phyloP scores from a whole-genome alignment of 495 filamentous ascomycete genomes.

The Penicillium dipodomyicola region DNA sequence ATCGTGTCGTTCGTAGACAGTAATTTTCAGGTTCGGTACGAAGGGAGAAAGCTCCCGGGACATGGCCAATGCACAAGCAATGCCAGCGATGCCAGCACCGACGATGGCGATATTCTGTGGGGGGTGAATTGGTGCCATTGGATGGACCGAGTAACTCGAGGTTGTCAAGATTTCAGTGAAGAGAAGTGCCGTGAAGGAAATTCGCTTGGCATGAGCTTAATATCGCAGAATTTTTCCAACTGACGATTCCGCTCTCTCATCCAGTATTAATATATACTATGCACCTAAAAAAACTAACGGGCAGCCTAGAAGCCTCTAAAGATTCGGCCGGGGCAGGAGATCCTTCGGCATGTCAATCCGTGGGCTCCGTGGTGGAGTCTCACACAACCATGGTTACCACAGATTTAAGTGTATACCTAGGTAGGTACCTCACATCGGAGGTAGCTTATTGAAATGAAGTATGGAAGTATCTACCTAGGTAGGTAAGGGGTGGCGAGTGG shows the following conservation, averaged over 20 bases:
- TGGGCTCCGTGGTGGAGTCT: constrained; percentile 18
- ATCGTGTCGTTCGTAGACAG: constrained; percentile 56
- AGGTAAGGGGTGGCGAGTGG: background rate
- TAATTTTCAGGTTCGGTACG: constrained; percentile 47
- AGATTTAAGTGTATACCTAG: background rate
- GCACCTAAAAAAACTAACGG: background rate
- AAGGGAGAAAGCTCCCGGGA: constrained; percentile 45
- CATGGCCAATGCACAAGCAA: constrained; percentile 53
- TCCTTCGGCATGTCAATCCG: constrained; percentile 23
- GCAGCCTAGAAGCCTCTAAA: background rate
- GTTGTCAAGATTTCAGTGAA: background rate
- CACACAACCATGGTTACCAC: background rate
- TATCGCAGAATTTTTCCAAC: background rate
- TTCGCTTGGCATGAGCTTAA: constrained; percentile 4
- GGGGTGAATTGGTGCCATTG: constrained; percentile 16
- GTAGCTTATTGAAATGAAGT: too few relatives aligned
- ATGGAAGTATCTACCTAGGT: background rate
- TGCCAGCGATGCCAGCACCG: constrained; percentile 57
- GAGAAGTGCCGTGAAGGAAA: background rate
- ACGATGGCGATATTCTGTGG: constrained; percentile 47
- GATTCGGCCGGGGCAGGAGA: constrained; percentile 27
- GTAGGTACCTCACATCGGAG: background rate
- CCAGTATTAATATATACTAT: constrained; percentile 2
- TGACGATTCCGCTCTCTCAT: background rate
- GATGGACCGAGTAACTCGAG: too few relatives aligned